Evolutionary conservation across 129 eudicot species (phyloP).

Genomic region (Chrysanthemum seticuspe): DNA sequence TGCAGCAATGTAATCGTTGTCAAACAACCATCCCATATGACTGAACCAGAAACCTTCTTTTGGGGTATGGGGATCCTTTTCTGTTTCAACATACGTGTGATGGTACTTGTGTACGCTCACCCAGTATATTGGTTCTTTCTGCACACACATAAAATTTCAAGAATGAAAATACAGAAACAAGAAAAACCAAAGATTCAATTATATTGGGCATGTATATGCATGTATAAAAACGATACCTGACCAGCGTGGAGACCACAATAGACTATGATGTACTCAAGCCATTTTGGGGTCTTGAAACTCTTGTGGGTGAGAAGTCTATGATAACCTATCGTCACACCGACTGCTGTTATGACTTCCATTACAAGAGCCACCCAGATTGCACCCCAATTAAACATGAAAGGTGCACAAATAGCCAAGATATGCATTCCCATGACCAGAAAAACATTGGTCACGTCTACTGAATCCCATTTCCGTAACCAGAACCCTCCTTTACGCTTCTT

Average conservation of each 20-base stretch:
- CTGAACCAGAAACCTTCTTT: slow-evolving; percentile 24
- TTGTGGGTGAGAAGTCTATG: not conserved
- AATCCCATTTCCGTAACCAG: not conserved
- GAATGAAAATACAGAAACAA: no score
- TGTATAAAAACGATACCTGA: no score
- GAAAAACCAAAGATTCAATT: no score
- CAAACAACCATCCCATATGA: slow-evolving; percentile 28
- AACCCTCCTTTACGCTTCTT: not conserved
- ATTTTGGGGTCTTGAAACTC: slow-evolving; percentile 3
- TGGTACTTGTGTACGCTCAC: slow-evolving; percentile 24
- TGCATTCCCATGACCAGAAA: not conserved
- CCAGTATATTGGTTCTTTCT: slow-evolving; percentile 30
- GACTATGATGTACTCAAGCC: not conserved
- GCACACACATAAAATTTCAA: not conserved
- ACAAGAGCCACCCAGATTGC: not conserved
- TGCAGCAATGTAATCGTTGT: slow-evolving; percentile 22
- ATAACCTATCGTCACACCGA: not conserved
- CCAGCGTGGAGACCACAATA: not conserved
- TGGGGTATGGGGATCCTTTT: slow-evolving; percentile 23
- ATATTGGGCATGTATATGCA: no score
- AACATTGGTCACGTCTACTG: not conserved
- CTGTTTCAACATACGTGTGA: slow-evolving; percentile 28
- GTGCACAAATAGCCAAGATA: not conserved
- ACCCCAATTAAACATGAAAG: not conserved
- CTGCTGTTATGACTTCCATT: not conserved